Percentiles rank a stretch among this genome's conserved stretches.
Evolutionary conservation across 176 grass and related monocot species (phyloP).

Genomic region (Metroxylon sagu): DNA sequence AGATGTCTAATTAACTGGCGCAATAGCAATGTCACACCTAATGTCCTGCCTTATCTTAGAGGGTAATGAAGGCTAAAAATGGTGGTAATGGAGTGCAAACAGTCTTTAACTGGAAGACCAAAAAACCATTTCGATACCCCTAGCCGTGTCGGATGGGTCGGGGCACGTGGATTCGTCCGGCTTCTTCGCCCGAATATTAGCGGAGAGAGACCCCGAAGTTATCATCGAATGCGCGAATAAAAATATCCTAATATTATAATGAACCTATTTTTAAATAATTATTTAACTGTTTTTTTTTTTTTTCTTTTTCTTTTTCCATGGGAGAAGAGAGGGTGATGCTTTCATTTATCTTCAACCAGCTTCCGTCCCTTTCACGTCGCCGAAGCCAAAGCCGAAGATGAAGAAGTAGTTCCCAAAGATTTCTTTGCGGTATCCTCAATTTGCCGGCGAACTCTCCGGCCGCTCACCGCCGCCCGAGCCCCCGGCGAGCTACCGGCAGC

Average conservation of each 20-base stretch:
- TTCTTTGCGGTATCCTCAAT: background rate
- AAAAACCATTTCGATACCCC: too few species aligned
- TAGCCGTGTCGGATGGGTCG: background rate
- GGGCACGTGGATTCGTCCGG: conserved; percentile 21
- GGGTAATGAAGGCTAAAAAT: too few species aligned
- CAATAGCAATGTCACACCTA: too few species aligned
- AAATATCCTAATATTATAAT: too few species aligned
- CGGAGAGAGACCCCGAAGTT: conserved; percentile 1
- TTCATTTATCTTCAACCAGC: conserved; percentile 25
- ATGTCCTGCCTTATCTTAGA: too few species aligned
- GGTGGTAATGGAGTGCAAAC: too few species aligned
- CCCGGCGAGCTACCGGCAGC: conserved; percentile 1
- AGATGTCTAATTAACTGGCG: too few species aligned
- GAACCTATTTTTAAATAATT: too few species aligned
- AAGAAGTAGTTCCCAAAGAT: conserved; percentile 11
- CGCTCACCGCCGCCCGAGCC: conserved; percentile 1
- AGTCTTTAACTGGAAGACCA: too few species aligned
- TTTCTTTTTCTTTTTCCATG: background rate
- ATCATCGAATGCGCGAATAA: background rate
- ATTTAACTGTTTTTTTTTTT: too few species aligned
- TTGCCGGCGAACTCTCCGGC: background rate
- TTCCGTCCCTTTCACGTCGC: conserved; percentile 26
- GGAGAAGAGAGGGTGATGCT: conserved; percentile 2
- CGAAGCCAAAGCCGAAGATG: conserved; percentile 6
- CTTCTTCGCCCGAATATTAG: conserved; percentile 8